Conservation (phyloP, 495 filamentous ascomycete genomes). For the Aspergillus avenaceus region DNA sequence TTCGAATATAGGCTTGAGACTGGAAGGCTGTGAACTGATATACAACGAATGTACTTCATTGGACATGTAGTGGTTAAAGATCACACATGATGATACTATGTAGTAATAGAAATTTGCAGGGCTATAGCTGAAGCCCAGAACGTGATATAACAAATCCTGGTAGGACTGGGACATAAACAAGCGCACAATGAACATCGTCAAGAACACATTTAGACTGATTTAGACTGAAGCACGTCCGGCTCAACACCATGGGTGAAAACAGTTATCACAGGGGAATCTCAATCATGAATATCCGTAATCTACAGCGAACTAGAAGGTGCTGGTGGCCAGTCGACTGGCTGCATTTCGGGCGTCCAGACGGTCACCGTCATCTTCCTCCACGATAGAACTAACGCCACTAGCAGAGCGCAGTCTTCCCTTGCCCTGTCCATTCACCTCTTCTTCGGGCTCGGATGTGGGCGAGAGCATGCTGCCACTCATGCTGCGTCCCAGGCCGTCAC, state of each 20-base stretch:
- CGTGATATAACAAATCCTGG: neutral
- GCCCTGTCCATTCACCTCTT: slow-evolving; percentile 35
- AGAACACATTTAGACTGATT: neutral
- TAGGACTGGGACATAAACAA: neutral
- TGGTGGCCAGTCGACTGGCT: slow-evolving; percentile 86
- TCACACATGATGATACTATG: no score
- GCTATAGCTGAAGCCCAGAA: neutral
- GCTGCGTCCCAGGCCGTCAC: slow-evolving; percentile 70
- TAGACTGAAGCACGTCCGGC: neutral
- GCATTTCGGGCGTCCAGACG: slow-evolving; percentile 93
- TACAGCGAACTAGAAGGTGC: slow-evolving; percentile 67
- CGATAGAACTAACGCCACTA: slow-evolving; percentile 54
- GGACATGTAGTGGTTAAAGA: no score
- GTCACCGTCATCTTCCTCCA: slow-evolving; percentile 91
- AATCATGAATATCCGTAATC: slow-evolving; percentile 23
- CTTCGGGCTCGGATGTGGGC: slow-evolving; percentile 36
- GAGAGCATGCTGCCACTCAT: slow-evolving; percentile 65
- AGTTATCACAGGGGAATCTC: slow-evolving; percentile 20
- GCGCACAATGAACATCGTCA: neutral
- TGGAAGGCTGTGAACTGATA: neutral
- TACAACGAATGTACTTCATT: no score
- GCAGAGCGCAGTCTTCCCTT: slow-evolving; percentile 57
- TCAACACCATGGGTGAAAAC: no score
- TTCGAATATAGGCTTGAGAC: neutral
- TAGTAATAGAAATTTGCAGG: no score